Percentiles rank a stretch among this genome's conserved stretches.
phyloP scores from a whole-genome alignment of 2,329 filamentous ascomycete species.

The Hypoxylon sp. region DNA sequence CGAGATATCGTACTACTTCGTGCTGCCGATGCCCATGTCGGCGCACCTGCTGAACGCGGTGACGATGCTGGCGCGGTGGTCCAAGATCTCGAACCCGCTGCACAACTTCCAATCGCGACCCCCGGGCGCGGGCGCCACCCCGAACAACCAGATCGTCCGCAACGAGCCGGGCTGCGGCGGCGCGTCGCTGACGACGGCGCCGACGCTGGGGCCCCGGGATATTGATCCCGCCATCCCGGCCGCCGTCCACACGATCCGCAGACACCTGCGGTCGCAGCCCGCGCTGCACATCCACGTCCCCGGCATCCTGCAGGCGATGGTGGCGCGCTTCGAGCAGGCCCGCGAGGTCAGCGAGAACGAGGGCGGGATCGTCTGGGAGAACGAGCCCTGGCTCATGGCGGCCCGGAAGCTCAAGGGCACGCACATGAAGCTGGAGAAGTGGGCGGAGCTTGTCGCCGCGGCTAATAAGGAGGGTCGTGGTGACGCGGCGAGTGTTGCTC shows the following conservation, averaged over 20 bases:
- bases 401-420: conserved; percentile 58
- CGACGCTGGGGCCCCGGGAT: conserved; percentile 39
- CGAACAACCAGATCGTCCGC: conserved; percentile 1
- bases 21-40: conserved; percentile 56
- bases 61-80: conserved; percentile 61
- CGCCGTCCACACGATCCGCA: conserved; percentile 53
- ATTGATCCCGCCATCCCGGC: conserved; percentile 51
- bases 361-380: conserved; percentile 47
- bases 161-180: conserved; percentile 20
- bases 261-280: conserved; percentile 54
- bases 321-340: conserved; percentile 55
- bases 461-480: conserved; percentile 44
- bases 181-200: conserved; percentile 4
- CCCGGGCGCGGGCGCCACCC: neutral
- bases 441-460: conserved; percentile 55
- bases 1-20: conserved; percentile 53
- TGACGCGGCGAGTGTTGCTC: conserved; percentile 3
- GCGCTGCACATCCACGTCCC: conserved; percentile 57
- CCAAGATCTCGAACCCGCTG: conserved; percentile 54
- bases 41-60: conserved; percentile 60
- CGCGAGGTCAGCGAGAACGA: conserved; percentile 40
- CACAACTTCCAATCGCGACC: conserved; percentile 8
- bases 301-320: conserved; percentile 53
- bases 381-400: conserved; percentile 59
- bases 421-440: conserved; percentile 56